Percentiles rank a stretch among this genome's conserved stretches.
phyloP scores from a whole-genome alignment of 2,329 filamentous ascomycete species.

The Bretziella fagacearum region DNA sequence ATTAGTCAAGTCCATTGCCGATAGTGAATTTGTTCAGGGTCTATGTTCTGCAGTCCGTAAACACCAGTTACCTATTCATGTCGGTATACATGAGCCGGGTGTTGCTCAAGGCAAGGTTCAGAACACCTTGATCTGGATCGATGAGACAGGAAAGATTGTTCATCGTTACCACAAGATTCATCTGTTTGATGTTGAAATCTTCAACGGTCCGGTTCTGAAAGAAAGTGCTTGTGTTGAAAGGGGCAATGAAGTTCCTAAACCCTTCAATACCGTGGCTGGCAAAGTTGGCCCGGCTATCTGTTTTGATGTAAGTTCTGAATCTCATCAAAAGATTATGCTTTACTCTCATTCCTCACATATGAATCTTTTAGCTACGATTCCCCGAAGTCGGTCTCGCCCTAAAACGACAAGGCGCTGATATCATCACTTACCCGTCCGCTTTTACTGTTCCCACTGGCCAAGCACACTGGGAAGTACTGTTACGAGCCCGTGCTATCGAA shows the following conservation, averaged over 20 bases:
- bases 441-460: conserved; percentile 75
- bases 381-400: conserved; percentile 24
- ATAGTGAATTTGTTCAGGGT: conserved; percentile 59
- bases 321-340: neutral
- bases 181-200: conserved; percentile 54
- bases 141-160: conserved; percentile 19
- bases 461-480: conserved; percentile 70
- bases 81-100: conserved; percentile 69
- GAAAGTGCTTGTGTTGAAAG: conserved; percentile 27
- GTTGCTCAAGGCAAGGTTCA: conserved; percentile 28
- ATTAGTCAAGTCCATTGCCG: conserved; percentile 48
- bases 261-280: conserved; percentile 58
- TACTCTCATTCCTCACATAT: neutral
- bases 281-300: conserved; percentile 69
- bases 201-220: conserved; percentile 22
- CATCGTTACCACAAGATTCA: conserved; percentile 72
- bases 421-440: conserved; percentile 75
- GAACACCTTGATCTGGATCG: conserved; percentile 31
- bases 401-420: conserved; percentile 34
- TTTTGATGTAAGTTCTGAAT: conserved; percentile 49
- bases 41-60: conserved; percentile 50
- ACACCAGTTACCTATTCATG: conserved; percentile 55
- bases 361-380: conserved; percentile 5
- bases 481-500: conserved; percentile 72
- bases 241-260: conserved; percentile 27